phyloP scores from a whole-genome alignment of 495 filamentous ascomycete species.

The Amphirosellinia nigrospora region DNA sequence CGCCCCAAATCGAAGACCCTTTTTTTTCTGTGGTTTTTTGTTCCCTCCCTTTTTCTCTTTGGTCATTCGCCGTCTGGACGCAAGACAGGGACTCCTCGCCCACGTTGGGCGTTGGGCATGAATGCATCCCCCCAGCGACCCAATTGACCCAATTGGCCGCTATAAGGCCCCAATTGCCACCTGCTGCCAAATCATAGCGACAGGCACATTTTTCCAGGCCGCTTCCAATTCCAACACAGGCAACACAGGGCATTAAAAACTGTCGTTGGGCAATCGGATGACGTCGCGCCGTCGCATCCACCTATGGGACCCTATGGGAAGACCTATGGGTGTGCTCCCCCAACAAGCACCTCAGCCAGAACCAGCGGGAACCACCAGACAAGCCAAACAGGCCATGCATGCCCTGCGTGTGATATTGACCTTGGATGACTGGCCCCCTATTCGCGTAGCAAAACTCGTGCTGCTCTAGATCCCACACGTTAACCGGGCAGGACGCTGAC shows the following conservation, averaged over 20 bases:
- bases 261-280: constrained; percentile 30
- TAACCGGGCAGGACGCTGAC: constrained; percentile 19
- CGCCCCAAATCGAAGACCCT: too few species aligned
- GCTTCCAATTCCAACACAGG: not conserved
- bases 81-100: constrained; percentile 18
- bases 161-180: constrained; percentile 24
- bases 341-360: constrained; percentile 19
- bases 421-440: constrained; percentile 2
- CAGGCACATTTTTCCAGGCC: constrained; percentile 13
- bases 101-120: constrained; percentile 27
- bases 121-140: constrained; percentile 22
- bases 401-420: constrained; percentile 20
- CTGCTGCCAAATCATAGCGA: constrained; percentile 25
- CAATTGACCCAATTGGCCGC: constrained; percentile 24
- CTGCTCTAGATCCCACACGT: constrained; percentile 5
- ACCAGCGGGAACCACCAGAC: constrained; percentile 22
- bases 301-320: too few species aligned
- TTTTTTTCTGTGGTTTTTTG: too few species aligned
- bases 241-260: too few species aligned
- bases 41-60: too few species aligned
- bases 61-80: not conserved
- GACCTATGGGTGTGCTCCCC: too few species aligned
- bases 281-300: constrained; percentile 25
- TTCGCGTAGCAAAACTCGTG: constrained; percentile 12
- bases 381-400: constrained; percentile 19